phyloP scores from a whole-genome alignment of 176 grass and related monocot genomes.

The Puccinellia tenuiflora region DNA sequence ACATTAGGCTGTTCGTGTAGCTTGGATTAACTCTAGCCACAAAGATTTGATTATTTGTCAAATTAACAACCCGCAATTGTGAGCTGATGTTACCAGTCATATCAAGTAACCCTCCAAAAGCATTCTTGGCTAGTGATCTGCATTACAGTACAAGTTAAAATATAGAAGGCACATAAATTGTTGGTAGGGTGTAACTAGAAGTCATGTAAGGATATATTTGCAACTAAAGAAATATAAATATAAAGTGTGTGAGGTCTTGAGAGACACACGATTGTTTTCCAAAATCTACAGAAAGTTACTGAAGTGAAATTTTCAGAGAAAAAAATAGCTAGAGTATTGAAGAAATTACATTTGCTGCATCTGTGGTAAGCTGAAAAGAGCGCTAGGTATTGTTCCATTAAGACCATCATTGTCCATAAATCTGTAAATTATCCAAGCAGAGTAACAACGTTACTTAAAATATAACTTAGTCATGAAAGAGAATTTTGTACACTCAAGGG shows the following conservation, averaged over 20 bases:
- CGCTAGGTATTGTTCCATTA: constrained; percentile 43
- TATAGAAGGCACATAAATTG: neutral
- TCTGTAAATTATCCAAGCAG: constrained; percentile 28
- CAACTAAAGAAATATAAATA: neutral
- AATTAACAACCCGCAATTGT: constrained; percentile 42
- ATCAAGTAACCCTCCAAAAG: constrained; percentile 28
- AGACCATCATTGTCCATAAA: constrained; percentile 38
- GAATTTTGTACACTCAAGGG: neutral
- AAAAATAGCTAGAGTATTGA: neutral
- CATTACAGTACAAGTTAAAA: constrained; percentile 17
- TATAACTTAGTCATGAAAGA: neutral
- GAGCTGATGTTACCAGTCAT: constrained; percentile 31
- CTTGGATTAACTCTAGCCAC: neutral
- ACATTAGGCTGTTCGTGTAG: constrained; percentile 52
- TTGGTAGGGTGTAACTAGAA: neutral
- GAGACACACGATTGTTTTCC: neutral
- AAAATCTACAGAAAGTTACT: neutral
- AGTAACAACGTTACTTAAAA: neutral
- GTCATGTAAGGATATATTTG: neutral
- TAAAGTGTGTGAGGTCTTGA: neutral
- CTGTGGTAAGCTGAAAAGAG: constrained; percentile 43
- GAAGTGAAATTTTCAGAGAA: neutral
- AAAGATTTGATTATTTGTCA: constrained; percentile 45
- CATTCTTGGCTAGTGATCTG: constrained; percentile 52
- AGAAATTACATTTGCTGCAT: constrained; percentile 66